phyloP scores from a whole-genome alignment of 495 filamentous ascomycete species.

The Annulohypoxylon stygium region DNA sequence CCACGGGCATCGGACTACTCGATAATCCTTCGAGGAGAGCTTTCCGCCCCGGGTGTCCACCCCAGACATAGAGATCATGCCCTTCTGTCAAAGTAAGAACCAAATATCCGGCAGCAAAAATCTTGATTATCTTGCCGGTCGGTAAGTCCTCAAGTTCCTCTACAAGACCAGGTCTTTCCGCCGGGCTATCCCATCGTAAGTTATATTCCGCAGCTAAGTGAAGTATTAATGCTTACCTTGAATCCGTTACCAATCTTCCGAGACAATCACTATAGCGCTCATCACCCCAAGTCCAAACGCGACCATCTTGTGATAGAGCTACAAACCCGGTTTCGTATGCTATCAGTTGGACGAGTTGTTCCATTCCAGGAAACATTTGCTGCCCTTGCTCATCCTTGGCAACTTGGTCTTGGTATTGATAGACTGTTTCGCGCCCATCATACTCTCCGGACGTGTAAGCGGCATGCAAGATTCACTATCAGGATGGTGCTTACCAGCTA shows the following conservation, averaged over 20 bases:
- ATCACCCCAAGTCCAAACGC: conserved; percentile 73
- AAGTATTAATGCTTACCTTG: conserved; percentile 46
- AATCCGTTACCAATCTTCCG: conserved; percentile 55
- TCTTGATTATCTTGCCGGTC: conserved; percentile 64
- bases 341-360: conserved; percentile 58
- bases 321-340: conserved; percentile 67
- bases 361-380: conserved; percentile 41
- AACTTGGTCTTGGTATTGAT: conserved; percentile 47
- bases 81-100: conserved; percentile 69
- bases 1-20: conserved; percentile 51
- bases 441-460: conserved; percentile 42
- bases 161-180: conserved; percentile 58
- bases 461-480: background rate
- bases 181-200: conserved; percentile 52
- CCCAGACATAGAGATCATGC: conserved; percentile 75
- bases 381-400: conserved; percentile 12
- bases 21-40: conserved; percentile 45
- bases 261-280: conserved; percentile 64
- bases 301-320: conserved; percentile 60
- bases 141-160: conserved; percentile 64
- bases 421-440: conserved; percentile 39
- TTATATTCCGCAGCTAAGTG: background rate
- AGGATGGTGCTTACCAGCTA: conserved; percentile 42
- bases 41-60: conserved; percentile 52
- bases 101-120: conserved; percentile 68